Evolutionary conservation across 2,329 filamentous ascomycete species (phyloP), one percentile per base, ranked within the genome.

Genomic region (Venturia carpophila): DNA sequence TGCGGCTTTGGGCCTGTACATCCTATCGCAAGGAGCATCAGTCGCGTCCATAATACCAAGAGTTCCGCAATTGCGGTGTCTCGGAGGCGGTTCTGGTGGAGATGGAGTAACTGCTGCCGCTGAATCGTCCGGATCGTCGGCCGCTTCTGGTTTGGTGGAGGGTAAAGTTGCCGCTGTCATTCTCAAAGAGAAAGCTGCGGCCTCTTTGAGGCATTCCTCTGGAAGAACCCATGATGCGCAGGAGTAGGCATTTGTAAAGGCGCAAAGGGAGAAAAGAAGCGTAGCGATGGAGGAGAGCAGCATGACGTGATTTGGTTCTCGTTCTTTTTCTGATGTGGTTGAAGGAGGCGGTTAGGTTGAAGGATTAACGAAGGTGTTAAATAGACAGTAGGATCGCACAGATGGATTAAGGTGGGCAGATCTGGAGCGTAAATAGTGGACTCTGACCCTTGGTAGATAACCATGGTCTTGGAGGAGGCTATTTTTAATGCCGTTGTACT

Each of bases 201-300:
- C 56, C 39, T 27, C 1, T 27, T 41, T 41, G 21, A 60, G 34
- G 21, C 56, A 60, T 11, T 60, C 56, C 34, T 37, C 56, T 60
- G 56, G 56, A 39, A 43, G 56, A 11, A 60, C 56, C 56, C 56
- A 60, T 21, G 34, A 21, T 37, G 56, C 56, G 34, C 56, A 60
- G 34, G 34, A 15, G 15, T 60, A 21, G 19, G 56, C 56, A 15
- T 10, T 10, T 10, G 56, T 19, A 15, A 41, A 24, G 41, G 21
- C 39, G 34, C 56, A 60, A 2, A 60, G 27, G 21, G 56, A 27
- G 11, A 60, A 41, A 2, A 41, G 19, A 9, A 60, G 34, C 30
- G 34, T 21, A 10, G 41, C n/a, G 13, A 27, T 41, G 34, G 39
- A 60, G 34, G 34, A 60, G 27, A 60, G 17, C 10, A n/a, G 56